Evolutionary conservation across 1,139 yeast genomes (phyloP).

Genomic region (Suhomyces bribrorum): DNA sequence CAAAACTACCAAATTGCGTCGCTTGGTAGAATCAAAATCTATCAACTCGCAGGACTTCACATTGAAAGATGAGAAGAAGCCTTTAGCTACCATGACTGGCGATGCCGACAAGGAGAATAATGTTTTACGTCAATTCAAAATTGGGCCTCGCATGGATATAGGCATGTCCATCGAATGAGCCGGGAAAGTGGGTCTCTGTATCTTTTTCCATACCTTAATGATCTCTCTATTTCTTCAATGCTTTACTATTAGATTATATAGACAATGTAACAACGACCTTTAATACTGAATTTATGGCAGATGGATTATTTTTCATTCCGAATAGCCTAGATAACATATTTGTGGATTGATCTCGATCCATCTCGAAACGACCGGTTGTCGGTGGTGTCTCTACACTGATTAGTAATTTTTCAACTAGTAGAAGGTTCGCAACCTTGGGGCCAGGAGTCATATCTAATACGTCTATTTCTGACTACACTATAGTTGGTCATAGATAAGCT

Average conservation of each 20-base stretch:
- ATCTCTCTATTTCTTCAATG: neutral
- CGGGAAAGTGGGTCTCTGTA: too few relatives aligned
- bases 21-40: slow-evolving; percentile 41
- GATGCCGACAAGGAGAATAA: slow-evolving; percentile 22
- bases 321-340: too few relatives aligned
- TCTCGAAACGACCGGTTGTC: too few relatives aligned
- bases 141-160: slow-evolving; percentile 18
- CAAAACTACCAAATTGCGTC: slow-evolving; percentile 55
- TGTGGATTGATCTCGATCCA: too few relatives aligned
- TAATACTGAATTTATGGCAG: neutral
- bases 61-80: slow-evolving; percentile 1
- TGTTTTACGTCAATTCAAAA: slow-evolving; percentile 25
- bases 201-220: neutral
- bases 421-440: too few relatives aligned
- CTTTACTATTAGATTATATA: neutral
- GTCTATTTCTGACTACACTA: too few relatives aligned
- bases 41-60: slow-evolving; percentile 13
- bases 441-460: too few relatives aligned
- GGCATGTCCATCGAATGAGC: too few relatives aligned
- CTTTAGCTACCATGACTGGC: neutral
- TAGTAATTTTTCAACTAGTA: too few relatives aligned
- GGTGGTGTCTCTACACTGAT: too few relatives aligned
- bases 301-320: neutral
- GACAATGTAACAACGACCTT: neutral
- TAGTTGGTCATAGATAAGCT: too few relatives aligned